Conservation (phyloP, 768 basidiomycete species). For the Xerocomus brunneocitrinus region DNA sequence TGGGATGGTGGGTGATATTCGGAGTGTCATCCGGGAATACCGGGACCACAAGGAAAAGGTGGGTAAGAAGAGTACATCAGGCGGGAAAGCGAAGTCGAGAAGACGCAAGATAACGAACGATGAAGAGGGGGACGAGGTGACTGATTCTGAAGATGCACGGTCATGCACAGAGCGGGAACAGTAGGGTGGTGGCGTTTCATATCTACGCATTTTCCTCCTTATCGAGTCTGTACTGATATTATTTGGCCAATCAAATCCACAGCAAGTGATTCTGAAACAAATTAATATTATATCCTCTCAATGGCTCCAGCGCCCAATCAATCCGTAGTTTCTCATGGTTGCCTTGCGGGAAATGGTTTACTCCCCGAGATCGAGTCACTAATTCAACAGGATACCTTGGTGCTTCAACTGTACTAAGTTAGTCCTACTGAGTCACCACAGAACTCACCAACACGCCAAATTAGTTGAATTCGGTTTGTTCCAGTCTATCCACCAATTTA, state of each 20-base stretch:
- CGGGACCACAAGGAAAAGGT: slow-evolving; percentile 6
- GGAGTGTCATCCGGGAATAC: slow-evolving; percentile 10
- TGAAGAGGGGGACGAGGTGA: slow-evolving; percentile 8
- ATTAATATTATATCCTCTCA: too few relatives aligned
- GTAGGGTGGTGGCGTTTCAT: neutral
- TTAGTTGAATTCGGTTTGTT: neutral
- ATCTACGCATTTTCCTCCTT: neutral
- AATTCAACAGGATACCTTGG: neutral
- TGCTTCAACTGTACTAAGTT: too few relatives aligned
- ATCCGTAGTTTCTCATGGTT: too few relatives aligned
- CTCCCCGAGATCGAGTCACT: neutral
- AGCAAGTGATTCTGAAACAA: too few relatives aligned
- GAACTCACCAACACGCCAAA: neutral
- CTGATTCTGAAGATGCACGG: slow-evolving; percentile 1
- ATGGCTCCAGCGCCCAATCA: too few relatives aligned
- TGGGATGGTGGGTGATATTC: slow-evolving; percentile 13
- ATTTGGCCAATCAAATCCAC: neutral
- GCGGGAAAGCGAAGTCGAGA: neutral
- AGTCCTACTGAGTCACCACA: too few relatives aligned
- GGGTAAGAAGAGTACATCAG: neutral
- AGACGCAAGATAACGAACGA: slow-evolving; percentile 3
- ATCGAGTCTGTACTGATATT: neutral
- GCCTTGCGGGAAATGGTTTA: too few relatives aligned
- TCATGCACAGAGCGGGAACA: neutral
- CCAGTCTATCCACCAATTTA: neutral